phyloP scores from a whole-genome alignment of 2,329 filamentous ascomycete genomes.

The Leptodontidium sp. region DNA sequence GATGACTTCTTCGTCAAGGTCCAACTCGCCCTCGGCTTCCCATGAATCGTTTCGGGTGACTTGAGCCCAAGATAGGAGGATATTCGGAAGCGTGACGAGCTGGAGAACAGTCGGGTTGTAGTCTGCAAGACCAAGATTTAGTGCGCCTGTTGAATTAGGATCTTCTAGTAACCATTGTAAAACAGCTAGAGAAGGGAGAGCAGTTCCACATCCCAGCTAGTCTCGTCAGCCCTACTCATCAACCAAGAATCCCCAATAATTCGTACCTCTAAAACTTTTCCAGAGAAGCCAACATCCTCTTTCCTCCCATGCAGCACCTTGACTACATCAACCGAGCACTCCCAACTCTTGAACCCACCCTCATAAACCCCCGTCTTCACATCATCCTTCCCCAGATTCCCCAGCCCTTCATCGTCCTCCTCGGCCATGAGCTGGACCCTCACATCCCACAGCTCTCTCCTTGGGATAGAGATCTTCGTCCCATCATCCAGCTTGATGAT shows the following conservation, averaged over 20 bases:
- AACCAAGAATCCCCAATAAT: neutral
- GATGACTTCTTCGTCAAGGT: slow-evolving; percentile 56
- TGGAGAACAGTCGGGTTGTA: slow-evolving; percentile 82
- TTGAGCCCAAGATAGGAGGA: slow-evolving; percentile 71
- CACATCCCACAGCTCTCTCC: slow-evolving; percentile 83
- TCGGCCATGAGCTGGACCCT: slow-evolving; percentile 83
- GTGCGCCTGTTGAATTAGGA: slow-evolving; percentile 30
- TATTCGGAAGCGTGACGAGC: slow-evolving; percentile 81
- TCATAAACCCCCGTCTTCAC: slow-evolving; percentile 85
- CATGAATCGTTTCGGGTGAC: slow-evolving; percentile 32
- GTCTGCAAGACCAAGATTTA: slow-evolving; percentile 67
- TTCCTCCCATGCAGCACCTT: slow-evolving; percentile 56
- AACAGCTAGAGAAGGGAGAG: slow-evolving; percentile 74
- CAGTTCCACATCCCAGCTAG: slow-evolving; percentile 81
- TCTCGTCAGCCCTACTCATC: slow-evolving; percentile 24
- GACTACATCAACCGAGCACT: slow-evolving; percentile 82
- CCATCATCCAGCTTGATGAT: slow-evolving; percentile 67
- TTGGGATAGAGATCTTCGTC: slow-evolving; percentile 64
- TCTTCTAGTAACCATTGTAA: slow-evolving; percentile 64
- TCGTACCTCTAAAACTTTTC: slow-evolving; percentile 45
- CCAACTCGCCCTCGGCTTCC: slow-evolving; percentile 46
- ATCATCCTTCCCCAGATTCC: slow-evolving; percentile 71
- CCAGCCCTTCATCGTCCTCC: slow-evolving; percentile 60
- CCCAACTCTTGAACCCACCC: slow-evolving; percentile 90
- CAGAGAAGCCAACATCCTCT: slow-evolving; percentile 22